These are phyloP conservation scores for Monosporascus ibericus DNA, from an alignment of 2,329 filamentous ascomycete species.

Conservation along the genomic window DNA sequence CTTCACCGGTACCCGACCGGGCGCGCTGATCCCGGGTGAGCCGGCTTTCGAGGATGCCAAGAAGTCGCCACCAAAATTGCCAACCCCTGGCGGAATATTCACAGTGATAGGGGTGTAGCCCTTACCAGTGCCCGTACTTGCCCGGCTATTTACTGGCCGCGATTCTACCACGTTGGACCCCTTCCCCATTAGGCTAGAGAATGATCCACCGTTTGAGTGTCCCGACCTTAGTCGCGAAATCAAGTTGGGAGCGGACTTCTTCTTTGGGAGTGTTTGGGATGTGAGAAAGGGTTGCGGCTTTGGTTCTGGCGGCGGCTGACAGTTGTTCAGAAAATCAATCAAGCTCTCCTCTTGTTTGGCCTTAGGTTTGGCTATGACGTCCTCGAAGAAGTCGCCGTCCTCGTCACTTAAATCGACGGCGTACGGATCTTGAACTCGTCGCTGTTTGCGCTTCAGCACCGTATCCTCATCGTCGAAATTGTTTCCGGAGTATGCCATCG, in stretches of 20 bases:
- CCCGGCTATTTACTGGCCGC: slow-evolving; percentile 35
- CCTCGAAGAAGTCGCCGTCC: slow-evolving; percentile 49
- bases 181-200: slow-evolving; percentile 16
- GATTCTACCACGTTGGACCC: slow-evolving; percentile 23
- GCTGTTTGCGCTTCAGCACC: slow-evolving; percentile 67
- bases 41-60: slow-evolving; percentile 11
- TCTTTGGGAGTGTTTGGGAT: slow-evolving; percentile 42
- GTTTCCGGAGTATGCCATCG: slow-evolving; percentile 26
- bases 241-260: slow-evolving; percentile 57
- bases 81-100: slow-evolving; percentile 40
- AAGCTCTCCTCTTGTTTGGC: slow-evolving; percentile 58
- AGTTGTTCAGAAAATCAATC: slow-evolving; percentile 67
- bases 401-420: slow-evolving; percentile 80
- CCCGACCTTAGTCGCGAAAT: slow-evolving; percentile 50
- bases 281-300: slow-evolving; percentile 28
- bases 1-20: slow-evolving; percentile 46
- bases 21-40: slow-evolving; percentile 17
- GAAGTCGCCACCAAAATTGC: slow-evolving; percentile 31
- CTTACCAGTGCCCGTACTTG: slow-evolving; percentile 25
- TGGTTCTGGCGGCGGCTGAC: slow-evolving; percentile 55
- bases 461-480: slow-evolving; percentile 45
- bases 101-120: slow-evolving; percentile 50
- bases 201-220: slow-evolving; percentile 22
- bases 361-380: slow-evolving; percentile 37
- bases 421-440: slow-evolving; percentile 81